These are phyloP conservation scores for Eimeria acervulina DNA, from an alignment of 169 alveolate genomes.

Conservation along the genomic window DNA sequence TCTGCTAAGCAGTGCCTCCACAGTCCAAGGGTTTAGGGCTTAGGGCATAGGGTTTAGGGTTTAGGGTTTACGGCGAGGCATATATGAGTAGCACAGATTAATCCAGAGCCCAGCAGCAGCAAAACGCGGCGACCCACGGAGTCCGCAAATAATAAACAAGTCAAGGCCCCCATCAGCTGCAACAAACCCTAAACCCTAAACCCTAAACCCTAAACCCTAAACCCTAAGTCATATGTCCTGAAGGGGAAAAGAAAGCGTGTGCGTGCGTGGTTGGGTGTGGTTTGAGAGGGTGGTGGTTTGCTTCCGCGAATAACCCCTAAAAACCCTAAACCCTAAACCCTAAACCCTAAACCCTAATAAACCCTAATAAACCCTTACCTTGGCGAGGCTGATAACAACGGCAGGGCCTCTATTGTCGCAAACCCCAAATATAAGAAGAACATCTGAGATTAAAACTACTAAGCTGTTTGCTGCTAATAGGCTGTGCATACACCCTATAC, in stretches of 20 bases:
- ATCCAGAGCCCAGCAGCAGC: background rate
- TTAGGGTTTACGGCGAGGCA: conserved; percentile 10
- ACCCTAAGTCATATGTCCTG: background rate
- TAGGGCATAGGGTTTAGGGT: conserved; percentile 20
- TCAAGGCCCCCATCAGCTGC: background rate
- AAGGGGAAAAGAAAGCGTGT: background rate
- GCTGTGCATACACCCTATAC: conserved; percentile 15
- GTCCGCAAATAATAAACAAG: background rate
- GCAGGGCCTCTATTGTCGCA: background rate
- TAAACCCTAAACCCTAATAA: no score
- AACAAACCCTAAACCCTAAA: background rate
- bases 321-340: no score
- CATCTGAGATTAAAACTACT: background rate
- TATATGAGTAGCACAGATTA: background rate
- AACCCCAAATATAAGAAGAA: background rate
- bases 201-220: background rate
- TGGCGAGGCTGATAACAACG: background rate
- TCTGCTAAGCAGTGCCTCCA: no score
- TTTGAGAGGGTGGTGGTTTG: no score
- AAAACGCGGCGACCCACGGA: background rate
- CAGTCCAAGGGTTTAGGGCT: background rate
- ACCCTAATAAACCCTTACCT: no score
- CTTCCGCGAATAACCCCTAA: background rate
- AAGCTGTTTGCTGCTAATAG: background rate
- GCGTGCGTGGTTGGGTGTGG: background rate